Base-by-base conservation (phyloP, 23 red algal species). In the Porphyridium purpureum region DNA sequence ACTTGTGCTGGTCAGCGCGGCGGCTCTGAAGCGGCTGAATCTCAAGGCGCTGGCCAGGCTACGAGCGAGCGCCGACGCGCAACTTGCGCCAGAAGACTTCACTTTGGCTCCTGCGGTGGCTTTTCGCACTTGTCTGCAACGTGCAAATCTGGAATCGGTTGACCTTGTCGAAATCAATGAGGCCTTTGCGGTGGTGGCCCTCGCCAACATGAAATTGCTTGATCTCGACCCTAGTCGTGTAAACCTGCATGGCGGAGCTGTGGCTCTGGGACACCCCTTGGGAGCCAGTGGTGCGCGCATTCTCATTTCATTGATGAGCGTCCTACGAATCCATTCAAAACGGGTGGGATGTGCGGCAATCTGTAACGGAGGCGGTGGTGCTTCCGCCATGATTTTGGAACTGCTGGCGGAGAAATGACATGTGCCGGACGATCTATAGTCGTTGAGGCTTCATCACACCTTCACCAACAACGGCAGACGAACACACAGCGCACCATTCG, bases 341-440 rank as follows among this genome's bases (percentile, higher is more conserved):
- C 29, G 24, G 7, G 47, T 55, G 6, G 87, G 87, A 7, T 65
- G 69, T 1, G 77, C 87, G 1, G 77, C 70, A 2, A 83, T 94
- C 46, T 94, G 87, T 35, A 94, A 94, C 44, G 87, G 87, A 34
- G 87, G 87, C n/a, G 87, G 87, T 34, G 87, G 87, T 9, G 67
- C 87, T 21, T 64, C 75, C 28, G 87, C 87, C 44, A 42, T 94
- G 31, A 72, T 94, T 6, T n/a, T 76, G n/a, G n/a, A n/a, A n/a
- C n/a, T n/a, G n/a, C n/a, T n/a, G n/a, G n/a, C n/a, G n/a, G n/a
- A n/a, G n/a, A n/a, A n/a, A n/a, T n/a, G n/a, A n/a, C n/a, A n/a
- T n/a, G n/a, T n/a, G n/a, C n/a, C n/a, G n/a, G n/a, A n/a, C n/a
- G n/a, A n/a, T n/a, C n/a, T n/a, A n/a, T n/a, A n/a, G n/a, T n/a